Base-by-base conservation (phyloP, 73 alveolate genomes). In the Effrenium voratum region DNA sequence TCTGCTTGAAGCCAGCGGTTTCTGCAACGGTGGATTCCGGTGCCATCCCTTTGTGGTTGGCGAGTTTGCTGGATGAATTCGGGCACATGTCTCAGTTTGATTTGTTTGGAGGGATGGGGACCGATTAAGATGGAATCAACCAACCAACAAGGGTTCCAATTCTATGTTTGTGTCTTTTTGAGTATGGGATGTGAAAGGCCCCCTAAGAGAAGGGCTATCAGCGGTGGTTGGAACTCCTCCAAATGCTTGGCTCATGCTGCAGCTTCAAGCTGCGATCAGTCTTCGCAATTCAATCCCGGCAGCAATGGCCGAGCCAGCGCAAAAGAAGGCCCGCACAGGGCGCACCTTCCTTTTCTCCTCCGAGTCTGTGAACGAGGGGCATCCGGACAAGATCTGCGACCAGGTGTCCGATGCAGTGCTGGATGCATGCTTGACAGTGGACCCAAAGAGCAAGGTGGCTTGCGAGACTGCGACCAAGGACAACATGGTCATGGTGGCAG, bases 321-420 rank as follows among this genome's bases (percentile, higher is more conserved):
- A 47, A 50, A 82, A 82, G 93, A 86, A 86, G 75, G 83, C 95
- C 72, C 83, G 66, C 85, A 60, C 95, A 16, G 28, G 57, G 52
- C 83, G 95, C 95, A 60, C 70, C 99, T 99, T 99, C 99, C 99
- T 97, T 95, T 99, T 99, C 99, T 99, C 99, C 70, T 99, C 99
- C 40, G 99, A 99, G 97, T 99, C 99, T 68, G 99, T 99, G 60
- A 99, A 99, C 73, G 99, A 99, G 77, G 99, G 99, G 38, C 99
- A 99, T 95, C 99, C 99, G 13, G 99, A 99, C 99, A 99, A 99
- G 99, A 99, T 99, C 77, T 99, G 99, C 99, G 99, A 99, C 95
- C 99, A 98, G 99, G 99, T 99, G 76, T 99, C 99, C 46, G 99
- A 99, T 99, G 99, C 99, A 52, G 99, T 99, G 99, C 99, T 86